Percentiles rank a stretch among this genome's conserved stretches.
Conservation (phyloP, 2,329 filamentous ascomycete genomes). For the Colletotrichum falcatum region DNA sequence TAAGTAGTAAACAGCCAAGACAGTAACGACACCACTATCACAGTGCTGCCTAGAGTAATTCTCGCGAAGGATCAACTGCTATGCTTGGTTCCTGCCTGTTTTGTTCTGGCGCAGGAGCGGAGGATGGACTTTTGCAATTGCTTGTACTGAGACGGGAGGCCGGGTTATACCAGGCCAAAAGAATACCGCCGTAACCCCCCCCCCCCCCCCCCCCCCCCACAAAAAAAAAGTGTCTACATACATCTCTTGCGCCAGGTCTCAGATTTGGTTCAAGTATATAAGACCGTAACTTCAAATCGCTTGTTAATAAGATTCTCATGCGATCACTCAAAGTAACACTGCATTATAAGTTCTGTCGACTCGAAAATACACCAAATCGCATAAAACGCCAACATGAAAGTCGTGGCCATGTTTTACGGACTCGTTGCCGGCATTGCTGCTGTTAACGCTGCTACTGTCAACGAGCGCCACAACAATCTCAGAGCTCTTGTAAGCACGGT, state of each 20-base stretch:
- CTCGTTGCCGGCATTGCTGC: not conserved
- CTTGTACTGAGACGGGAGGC: not conserved
- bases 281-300: not conserved
- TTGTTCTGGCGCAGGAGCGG: not conserved
- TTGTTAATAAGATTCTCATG: not conserved
- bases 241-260: not conserved
- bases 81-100: slow-evolving; percentile 4
- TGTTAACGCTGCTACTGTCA: not conserved
- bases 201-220: no score
- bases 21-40: no score
- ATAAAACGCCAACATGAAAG: slow-evolving; percentile 1
- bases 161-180: no score
- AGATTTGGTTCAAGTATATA: not conserved
- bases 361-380: no score
- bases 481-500: slow-evolving; percentile 12
- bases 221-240: no score
- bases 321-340: not conserved
- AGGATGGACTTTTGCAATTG: not conserved
- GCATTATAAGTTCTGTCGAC: no score
- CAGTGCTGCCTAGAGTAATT: not conserved
- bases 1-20: not conserved
- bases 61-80: not conserved
- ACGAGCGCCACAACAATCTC: not conserved
- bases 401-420: not conserved
- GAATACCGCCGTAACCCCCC: no score